Percentiles rank a stretch among this genome's conserved stretches.
These are phyloP conservation scores for Penicillium sp. DNA, from an alignment of 2,329 filamentous ascomycete species.

Conservation along the genomic window DNA sequence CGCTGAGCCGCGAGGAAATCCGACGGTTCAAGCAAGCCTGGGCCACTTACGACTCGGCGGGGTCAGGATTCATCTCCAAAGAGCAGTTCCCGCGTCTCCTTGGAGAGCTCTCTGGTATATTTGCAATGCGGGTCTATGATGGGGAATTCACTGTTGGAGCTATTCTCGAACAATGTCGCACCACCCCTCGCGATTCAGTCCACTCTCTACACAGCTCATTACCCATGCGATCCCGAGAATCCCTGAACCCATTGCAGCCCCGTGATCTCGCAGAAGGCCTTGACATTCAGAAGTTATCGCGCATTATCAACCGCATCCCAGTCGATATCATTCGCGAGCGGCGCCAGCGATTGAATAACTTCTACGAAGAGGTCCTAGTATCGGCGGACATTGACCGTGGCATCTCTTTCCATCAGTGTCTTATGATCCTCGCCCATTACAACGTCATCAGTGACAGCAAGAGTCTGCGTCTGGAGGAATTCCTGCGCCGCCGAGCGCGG, in stretches of 20 bases:
- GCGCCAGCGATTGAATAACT: slow-evolving; percentile 83
- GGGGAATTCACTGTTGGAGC: slow-evolving; percentile 84
- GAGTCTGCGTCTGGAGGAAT: slow-evolving; percentile 91
- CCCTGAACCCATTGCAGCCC: slow-evolving; percentile 16
- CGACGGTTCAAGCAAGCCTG: slow-evolving; percentile 97
- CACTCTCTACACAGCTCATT: slow-evolving; percentile 17
- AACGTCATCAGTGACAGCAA: slow-evolving; percentile 99
- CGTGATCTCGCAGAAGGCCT: slow-evolving; percentile 57
- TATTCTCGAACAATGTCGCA: slow-evolving; percentile 82
- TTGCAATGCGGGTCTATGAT: slow-evolving; percentile 96
- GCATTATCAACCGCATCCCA: slow-evolving; percentile 74
- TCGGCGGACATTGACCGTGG: slow-evolving; percentile 87
- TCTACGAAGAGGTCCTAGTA: slow-evolving; percentile 95
- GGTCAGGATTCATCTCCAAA: slow-evolving; percentile 87
- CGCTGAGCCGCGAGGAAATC: slow-evolving; percentile 90
- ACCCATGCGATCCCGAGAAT: slow-evolving; percentile 26
- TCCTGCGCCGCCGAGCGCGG: slow-evolving; percentile 83
- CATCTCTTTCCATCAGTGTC: slow-evolving; percentile 86
- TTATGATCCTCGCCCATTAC: slow-evolving; percentile 97
- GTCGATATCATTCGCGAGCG: slow-evolving; percentile 73
- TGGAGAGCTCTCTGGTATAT: slow-evolving; percentile 88
- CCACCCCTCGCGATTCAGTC: slow-evolving; percentile 55
- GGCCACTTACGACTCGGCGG: slow-evolving; percentile 91
- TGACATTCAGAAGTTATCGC: slow-evolving; percentile 76
- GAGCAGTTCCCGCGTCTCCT: slow-evolving; percentile 86